Conservation (phyloP, 169 alveolate species). For the Plasmodium vivax region DNA sequence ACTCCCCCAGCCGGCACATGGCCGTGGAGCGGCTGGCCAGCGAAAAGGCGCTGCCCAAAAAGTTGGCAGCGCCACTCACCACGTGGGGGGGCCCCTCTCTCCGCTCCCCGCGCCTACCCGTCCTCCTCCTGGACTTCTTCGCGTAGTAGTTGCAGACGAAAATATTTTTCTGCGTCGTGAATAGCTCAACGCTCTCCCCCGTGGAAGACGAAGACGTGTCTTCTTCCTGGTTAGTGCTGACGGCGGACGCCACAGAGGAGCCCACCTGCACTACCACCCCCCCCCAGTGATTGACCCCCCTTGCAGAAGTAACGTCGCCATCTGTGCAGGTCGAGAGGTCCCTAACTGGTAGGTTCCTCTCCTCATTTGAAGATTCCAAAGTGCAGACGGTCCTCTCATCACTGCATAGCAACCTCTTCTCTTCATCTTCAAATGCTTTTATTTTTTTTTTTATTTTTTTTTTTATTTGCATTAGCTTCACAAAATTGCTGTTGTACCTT, state of each 20-base stretch:
- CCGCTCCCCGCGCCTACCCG: not conserved
- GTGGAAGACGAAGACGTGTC: not conserved
- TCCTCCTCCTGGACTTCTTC: not conserved
- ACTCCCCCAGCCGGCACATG: not conserved
- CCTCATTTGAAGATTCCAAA: not conserved
- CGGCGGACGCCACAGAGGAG: not conserved
- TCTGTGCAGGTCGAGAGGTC: not conserved
- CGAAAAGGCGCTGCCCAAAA: not conserved
- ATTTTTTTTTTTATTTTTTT: constrained; percentile 56
- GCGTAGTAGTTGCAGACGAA: not conserved
- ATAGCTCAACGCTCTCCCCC: constrained; percentile 35
- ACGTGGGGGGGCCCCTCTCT: not conserved
- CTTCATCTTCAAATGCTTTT: not conserved
- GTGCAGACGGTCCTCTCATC: not conserved
- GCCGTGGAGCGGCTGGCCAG: not conserved
- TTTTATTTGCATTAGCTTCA: constrained; percentile 36
- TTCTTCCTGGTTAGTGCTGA: not conserved
- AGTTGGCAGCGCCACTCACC: not conserved
- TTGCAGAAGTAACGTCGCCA: not conserved
- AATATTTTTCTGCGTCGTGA: constrained; percentile 36
- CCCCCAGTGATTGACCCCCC: not conserved
- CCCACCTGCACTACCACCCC: not conserved
- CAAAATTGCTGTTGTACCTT: constrained; percentile 22
- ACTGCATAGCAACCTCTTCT: not conserved
- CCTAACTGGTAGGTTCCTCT: not conserved